Conservation (phyloP, 345 rosid genomes). For the Euphorbia lathyris region DNA sequence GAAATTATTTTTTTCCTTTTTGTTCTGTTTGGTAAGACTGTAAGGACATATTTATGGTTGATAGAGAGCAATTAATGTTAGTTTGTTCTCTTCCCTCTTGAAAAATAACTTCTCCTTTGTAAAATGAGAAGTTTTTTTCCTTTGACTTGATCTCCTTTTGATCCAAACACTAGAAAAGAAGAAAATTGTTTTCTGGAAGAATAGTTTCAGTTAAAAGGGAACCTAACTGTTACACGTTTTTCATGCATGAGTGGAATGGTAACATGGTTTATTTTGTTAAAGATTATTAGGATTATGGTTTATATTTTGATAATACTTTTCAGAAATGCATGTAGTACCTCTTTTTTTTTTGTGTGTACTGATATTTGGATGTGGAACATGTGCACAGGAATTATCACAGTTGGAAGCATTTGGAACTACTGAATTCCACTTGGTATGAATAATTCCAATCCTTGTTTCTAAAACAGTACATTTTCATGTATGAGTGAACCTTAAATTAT, state of each 20-base stretch:
- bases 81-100: no score
- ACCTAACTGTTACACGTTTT: not conserved
- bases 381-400: constrained; percentile 58
- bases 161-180: no score
- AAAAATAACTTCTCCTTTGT: no score
- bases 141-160: no score
- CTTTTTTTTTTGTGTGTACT: constrained; percentile 13
- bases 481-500: not conserved
- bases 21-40: no score
- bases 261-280: not conserved
- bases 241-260: not conserved
- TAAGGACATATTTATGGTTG: no score
- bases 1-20: no score
- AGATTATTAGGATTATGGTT: not conserved
- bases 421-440: constrained; percentile 67
- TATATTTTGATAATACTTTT: not conserved
- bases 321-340: not conserved
- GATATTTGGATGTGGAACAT: constrained; percentile 3
- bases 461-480: not conserved
- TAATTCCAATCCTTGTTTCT: constrained; percentile 2
- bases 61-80: no score
- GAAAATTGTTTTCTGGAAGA: no score
- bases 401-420: constrained; percentile 66
- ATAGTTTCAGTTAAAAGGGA: no score
- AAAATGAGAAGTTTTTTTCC: no score